Evolutionary conservation across 2,329 filamentous ascomycete genomes (phyloP), one percentile per base, ranked within the genome.

Genomic region (Penicillium janthinellum): DNA sequence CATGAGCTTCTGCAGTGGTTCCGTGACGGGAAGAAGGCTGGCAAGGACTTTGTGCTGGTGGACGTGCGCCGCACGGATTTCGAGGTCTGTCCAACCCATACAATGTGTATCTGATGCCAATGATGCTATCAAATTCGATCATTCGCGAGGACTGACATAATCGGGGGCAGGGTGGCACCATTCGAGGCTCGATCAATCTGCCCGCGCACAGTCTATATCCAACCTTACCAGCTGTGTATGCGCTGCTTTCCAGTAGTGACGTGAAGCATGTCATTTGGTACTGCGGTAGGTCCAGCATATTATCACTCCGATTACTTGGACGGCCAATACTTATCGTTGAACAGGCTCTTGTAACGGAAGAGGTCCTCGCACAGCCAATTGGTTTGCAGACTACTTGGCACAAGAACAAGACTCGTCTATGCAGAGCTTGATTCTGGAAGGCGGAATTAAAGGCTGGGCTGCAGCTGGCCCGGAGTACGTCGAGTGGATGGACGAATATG

Each of bases 391-490:
- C 67, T 76, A 84, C 58, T 70, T 86, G 34, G 67, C 71, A 2
- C 73, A 80, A 1, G 68, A 78, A 38, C 67, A 70, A 0, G 79
- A 83, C 58, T 64, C 50, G 0, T 65, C 71, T 0, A 79, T 85
- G 68, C 60, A 81, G 62, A 86, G 83, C 61, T 56, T 84, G 35
- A 77, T 83, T 2, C 72, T 86, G 4, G 65, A 71, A 10, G 84
- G 79, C 0, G 84, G 84, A 0, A 82, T 86, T 65, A 83, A 82
- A 51, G 83, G 83, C 3, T 87, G 84, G 84, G 82, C 71, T 5
- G 72, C 62, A 0, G 80, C 77, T 0, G 83, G 83, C 0, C 64
- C 63, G 0, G 79, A 84, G 49, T 86, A 79, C 68, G 74, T 78
- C 0, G 66, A 76, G 22, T 73, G 71, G 64, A 82, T 86, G 77